Evolutionary conservation across 768 basidiomycete species (phyloP), one percentile per base, ranked within the genome.

Genomic region (Coprinopsis sp.): DNA sequence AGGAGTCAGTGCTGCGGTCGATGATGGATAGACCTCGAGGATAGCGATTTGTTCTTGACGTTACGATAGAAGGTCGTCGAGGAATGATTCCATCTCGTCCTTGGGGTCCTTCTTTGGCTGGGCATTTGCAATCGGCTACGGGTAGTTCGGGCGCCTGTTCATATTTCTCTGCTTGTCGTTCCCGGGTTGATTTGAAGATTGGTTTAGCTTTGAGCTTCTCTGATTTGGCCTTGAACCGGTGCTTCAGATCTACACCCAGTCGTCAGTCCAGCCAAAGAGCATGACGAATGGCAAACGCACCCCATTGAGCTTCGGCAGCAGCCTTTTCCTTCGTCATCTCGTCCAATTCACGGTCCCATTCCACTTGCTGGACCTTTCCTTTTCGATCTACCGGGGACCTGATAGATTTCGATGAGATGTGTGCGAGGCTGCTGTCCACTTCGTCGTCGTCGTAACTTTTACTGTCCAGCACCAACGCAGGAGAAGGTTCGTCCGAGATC

Each of bases 241-340:
- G 63, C 55, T 82, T 84, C 18, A 84, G 62, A 47, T 84, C 83
- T 84, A 59, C 24, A 28, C n/a, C n/a, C n/a, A n/a, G n/a, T n/a
- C n/a, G n/a, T 4, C 27, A 18, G 37, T 18, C 38, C 0, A 46
- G 18, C 25, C 49, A 19, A 30, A 25, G 38, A 16, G 14, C 37
- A 25, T 11, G 13, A 11, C 34, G 43, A n/a, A 22, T 7, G 30
- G 36, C 8, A 36, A 36, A 53, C 69, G 34, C 44, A 87, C 89
- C 89, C 73, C 86, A 71, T 19, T 76, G 76, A 11, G 89, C 88
- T 49, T 90, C 87, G 0, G 87, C 87, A 4, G 76, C 73, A 2
- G 76, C 74, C 56, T 89, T 91, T 51, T 88, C 87, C 18, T 76
- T 73, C 27, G 65, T 76, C 70, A 91, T 66, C 28, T 76, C 70